phyloP scores from a whole-genome alignment of 2,329 filamentous ascomycete genomes.

The Sphaerostilbella broomeana region DNA sequence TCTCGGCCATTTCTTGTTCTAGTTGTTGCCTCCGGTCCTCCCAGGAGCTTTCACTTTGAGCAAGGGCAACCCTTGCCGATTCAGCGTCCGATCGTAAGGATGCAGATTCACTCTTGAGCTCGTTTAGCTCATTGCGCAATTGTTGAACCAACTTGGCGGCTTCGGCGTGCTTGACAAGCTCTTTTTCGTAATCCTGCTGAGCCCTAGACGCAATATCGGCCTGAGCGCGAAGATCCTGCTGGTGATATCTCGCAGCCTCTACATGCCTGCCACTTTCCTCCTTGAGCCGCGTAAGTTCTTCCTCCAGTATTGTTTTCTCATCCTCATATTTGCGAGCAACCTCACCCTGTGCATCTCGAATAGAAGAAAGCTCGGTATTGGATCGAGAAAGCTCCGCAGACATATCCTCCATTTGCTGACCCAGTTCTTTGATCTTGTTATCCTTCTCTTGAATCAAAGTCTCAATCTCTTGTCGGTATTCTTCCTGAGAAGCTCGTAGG shows the following conservation, averaged over 20 bases:
- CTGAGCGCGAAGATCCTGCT: conserved; percentile 87
- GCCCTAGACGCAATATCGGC: conserved; percentile 89
- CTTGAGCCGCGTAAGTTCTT: conserved; percentile 73
- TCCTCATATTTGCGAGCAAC: conserved; percentile 65
- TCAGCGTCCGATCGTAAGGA: conserved; percentile 75
- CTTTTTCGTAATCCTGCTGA: conserved; percentile 91
- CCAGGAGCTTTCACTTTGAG: conserved; percentile 83
- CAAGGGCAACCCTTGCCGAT: conserved; percentile 70
- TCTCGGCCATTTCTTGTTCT: conserved; percentile 75
- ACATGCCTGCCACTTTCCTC: conserved; percentile 76
- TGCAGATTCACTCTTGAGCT: conserved; percentile 72
- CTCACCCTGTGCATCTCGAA: conserved; percentile 77
- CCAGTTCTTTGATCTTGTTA: conserved; percentile 68
- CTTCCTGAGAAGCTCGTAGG: conserved; percentile 71
- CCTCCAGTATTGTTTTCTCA: conserved; percentile 71
- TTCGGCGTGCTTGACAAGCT: conserved; percentile 90
- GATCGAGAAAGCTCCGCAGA: conserved; percentile 73
- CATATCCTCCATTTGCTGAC: conserved; percentile 77
- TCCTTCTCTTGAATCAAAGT: conserved; percentile 69
- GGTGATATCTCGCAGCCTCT: conserved; percentile 75
- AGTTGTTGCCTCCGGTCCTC: conserved; percentile 71
- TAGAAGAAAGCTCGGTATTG: conserved; percentile 71
- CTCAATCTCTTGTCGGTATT: conserved; percentile 85
- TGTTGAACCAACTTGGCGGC: conserved; percentile 80
- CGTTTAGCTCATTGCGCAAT: conserved; percentile 72